Base-by-base conservation (phyloP, 2,329 filamentous ascomycete species). In the Lachnellula cervina region DNA sequence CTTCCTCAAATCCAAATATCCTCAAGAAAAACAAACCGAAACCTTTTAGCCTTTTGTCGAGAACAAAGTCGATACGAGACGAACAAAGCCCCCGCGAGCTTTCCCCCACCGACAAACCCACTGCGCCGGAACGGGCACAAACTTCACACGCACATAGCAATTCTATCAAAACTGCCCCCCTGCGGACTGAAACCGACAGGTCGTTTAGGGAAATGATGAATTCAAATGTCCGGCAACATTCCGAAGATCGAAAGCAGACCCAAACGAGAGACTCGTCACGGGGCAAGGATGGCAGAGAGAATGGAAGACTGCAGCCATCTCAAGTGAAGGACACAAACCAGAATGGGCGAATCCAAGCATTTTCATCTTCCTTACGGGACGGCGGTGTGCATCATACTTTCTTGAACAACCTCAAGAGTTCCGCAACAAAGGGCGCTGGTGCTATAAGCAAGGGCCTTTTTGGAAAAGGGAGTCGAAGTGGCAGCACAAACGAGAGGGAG, bases 401-500 rank as follows among this genome's bases (percentile, higher is more conserved):
- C 54, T 82, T 94, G 67, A 88, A 81, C 61, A 90, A 87, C 55
- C 74, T 94, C 46, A 88, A 87, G 62, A 86, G 80, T 63, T 85
- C 86, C 5, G 86, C 86, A 17, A 87, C 82, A 50, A 87, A 86
- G 64, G 88, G 89, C 53, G 89, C 89, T 21, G 89, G 90, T 60
- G 90, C 90, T 66, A 83, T 93, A 59, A 87, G 89, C 62, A 93
- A 91, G 68, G 87, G 88, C 9, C 79, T 95, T 51, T 92, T 96
- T 67, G 88, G 88, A 57, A 94, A 94, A 71, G 79, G 86, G 62
- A 80, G 80, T 19, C 81, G 89, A 54, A 88, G 85, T 66, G 80
- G 80, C 46, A 89, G 88, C 68, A 88, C 84, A 62, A 81, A 72
- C 63, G 88, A 85, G 68, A 87, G 74, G 59, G 85, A 88, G 58